Percentiles rank a stretch among this genome's conserved stretches.
These are phyloP conservation scores for Solanum microdontum DNA, from an alignment of 257 asterid genomes.

Conservation along the genomic window DNA sequence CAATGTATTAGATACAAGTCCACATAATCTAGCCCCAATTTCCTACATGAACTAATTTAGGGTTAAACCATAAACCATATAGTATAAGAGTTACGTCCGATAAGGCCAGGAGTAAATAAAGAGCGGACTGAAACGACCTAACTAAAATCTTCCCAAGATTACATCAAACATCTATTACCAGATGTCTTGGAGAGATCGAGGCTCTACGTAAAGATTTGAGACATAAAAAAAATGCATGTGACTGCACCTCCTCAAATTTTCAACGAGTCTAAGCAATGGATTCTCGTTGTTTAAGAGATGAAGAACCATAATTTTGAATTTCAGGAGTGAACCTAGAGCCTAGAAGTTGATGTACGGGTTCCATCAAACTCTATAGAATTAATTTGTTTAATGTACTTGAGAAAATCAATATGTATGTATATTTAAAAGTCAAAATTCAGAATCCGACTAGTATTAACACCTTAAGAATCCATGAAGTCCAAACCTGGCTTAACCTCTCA, in stretches of 20 bases:
- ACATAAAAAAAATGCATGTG: background rate
- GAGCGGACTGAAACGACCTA: background rate
- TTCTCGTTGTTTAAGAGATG: background rate
- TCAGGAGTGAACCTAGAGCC: background rate
- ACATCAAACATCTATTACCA: background rate
- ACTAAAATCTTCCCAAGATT: background rate
- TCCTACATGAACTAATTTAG: background rate
- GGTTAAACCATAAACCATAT: background rate
- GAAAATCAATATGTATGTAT: background rate
- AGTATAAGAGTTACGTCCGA: background rate
- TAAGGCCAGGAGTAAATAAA: background rate
- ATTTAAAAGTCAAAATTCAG: background rate
- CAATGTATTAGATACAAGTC: background rate
- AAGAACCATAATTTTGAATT: background rate
- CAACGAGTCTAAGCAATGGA: background rate
- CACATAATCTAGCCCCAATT: background rate
- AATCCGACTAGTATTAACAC: background rate
- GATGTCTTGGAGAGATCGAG: background rate
- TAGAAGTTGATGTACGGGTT: background rate
- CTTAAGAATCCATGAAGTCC: background rate
- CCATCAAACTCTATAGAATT: no score
- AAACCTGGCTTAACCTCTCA: background rate
- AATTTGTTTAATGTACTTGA: background rate
- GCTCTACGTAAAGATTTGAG: background rate
- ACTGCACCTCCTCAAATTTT: background rate